phyloP scores from a whole-genome alignment of 305 asterid genomes.

The Rubia occidens region DNA sequence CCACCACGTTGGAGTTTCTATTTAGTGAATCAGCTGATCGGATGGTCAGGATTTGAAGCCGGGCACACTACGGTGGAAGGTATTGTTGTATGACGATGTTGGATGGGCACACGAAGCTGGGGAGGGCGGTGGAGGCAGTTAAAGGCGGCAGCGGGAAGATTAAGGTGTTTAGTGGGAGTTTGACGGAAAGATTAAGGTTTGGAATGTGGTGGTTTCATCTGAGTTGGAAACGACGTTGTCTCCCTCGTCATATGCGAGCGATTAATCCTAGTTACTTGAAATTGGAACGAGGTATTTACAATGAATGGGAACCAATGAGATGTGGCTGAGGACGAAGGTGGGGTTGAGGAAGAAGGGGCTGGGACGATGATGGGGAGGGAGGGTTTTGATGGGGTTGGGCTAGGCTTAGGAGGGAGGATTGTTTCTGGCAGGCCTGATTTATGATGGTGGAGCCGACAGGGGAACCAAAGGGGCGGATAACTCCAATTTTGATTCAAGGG shows the following conservation, averaged over 20 bases:
- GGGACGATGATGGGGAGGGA: no score
- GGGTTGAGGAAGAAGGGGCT: no score
- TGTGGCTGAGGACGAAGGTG: no score
- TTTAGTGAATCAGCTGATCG: conserved; percentile 79
- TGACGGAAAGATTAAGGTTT: conserved; percentile 67
- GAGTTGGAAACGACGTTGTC: conserved; percentile 6
- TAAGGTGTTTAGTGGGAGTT: conserved; percentile 72
- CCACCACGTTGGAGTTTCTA: conserved; percentile 42
- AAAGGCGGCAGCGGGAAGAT: conserved; percentile 24
- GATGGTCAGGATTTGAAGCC: conserved; percentile 72
- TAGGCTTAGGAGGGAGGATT: no score
- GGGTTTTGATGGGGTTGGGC: no score
- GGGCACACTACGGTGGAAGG: conserved; percentile 34
- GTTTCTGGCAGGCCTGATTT: no score
- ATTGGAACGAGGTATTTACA: no score
- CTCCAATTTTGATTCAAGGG: no score
- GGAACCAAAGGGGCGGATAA: no score
- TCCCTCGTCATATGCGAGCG: background rate
- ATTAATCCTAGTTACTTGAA: no score
- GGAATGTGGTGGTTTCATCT: conserved; percentile 40
- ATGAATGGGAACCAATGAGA: no score
- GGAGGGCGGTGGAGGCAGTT: conserved; percentile 49
- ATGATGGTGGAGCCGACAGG: no score
- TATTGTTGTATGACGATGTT: conserved; percentile 53
- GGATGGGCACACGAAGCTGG: conserved; percentile 63